Base-by-base conservation (phyloP, 306 rosid species). In the Dicorynia guianensis region DNA sequence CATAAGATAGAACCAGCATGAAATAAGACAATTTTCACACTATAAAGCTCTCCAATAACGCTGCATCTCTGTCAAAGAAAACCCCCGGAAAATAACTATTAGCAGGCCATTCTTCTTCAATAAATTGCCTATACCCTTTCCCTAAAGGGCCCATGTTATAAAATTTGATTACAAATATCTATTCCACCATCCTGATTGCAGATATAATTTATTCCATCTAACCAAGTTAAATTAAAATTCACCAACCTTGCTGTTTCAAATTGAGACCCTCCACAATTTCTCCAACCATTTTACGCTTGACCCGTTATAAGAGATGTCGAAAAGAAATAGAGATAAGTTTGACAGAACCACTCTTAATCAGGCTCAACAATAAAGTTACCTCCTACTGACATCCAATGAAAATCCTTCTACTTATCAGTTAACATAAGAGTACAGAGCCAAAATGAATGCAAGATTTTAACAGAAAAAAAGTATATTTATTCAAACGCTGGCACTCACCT, bases 401-500 rank as follows among this genome's bases (percentile, higher is more conserved):
- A 35, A 47, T 13, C 64, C 61, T 69, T 57, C 61, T 33, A 58
- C 14, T 2, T 48, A 61, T 63, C 18, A 56, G 80, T 57, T 47
- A 7, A 4, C 46, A 44, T 25, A 25, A 2, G 64, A 58, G 59
- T 30, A 59, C 63, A 43, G 30, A 76, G 46, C 75, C 58, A 72
- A 61, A 84, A 55, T 11, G 4, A 25, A 74, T 35, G 69, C 43
- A 1, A 2, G 36, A 54, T 61, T 17, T 73, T 10, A 74, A 76
- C 56, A 57, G 12, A 64, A 63, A 33, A 72, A 9, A 61, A 71
- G 12, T 57, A 71, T 3, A 13, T 54, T 36, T 25, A 15, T 78
- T 78, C 75, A 47, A 20, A 34, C 64, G 56, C 46, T 63, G 36
- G 43, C 53, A 5, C 86, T 81, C 83, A 90, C 98, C 97, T 95